A percentile compares a stretch with the other conserved stretches of the same genome.
Conservation (phyloP, 2,329 filamentous ascomycete species). For the Colletotrichum siamense region DNA sequence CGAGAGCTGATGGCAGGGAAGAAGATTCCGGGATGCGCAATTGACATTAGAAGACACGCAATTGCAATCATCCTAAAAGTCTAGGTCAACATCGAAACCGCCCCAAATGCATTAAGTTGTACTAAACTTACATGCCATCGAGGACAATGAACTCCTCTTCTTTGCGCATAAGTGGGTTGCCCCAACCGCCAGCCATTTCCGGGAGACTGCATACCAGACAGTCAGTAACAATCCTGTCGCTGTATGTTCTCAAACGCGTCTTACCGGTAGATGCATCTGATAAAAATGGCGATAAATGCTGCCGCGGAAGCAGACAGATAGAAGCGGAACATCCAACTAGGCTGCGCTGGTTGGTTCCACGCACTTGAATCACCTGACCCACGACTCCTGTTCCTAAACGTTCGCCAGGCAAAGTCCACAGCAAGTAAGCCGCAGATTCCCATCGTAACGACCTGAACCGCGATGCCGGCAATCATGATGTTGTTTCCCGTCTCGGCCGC, state of each 20-base stretch:
- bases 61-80: background rate
- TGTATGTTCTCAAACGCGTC: background rate
- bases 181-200: background rate
- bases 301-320: background rate
- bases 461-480: background rate
- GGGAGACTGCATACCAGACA: background rate
- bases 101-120: too few species aligned
- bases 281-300: background rate
- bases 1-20: background rate
- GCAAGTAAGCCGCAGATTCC: background rate
- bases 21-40: background rate
- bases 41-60: background rate
- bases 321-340: background rate
- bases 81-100: background rate
- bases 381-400: background rate
- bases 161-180: background rate
- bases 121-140: background rate
- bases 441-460: background rate
- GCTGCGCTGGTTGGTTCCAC: background rate
- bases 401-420: background rate
- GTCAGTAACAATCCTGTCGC: background rate
- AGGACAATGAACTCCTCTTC: background rate
- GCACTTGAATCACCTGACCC: background rate
- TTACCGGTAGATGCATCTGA: background rate
- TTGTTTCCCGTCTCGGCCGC: background rate